A percentile compares a stretch with the other conserved stretches of the same genome.
Conservation (phyloP, 805 yeast species). For the Sugiyamaella boreocaroliniensis region DNA sequence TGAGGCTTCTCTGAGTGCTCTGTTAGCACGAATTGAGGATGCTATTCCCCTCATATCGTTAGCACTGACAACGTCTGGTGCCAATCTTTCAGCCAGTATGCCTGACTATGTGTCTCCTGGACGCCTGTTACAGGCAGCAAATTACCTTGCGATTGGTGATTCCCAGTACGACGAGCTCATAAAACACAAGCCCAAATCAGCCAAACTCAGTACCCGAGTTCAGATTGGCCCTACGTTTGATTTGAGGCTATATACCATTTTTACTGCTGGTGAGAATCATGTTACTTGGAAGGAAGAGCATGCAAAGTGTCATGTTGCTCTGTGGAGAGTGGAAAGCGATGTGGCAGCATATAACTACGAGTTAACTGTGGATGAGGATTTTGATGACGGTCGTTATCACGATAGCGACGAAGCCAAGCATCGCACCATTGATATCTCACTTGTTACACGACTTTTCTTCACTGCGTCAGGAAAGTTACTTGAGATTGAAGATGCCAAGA, state of each 20-base stretch:
- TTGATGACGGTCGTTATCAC: slow-evolving; percentile 68
- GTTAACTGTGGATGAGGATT: slow-evolving; percentile 47
- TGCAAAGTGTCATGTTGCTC: slow-evolving; percentile 46
- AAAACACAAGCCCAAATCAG: background rate
- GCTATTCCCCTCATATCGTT: slow-evolving; percentile 62
- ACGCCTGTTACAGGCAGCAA: slow-evolving; percentile 55
- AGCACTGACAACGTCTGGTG: slow-evolving; percentile 63
- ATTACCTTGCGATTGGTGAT: slow-evolving; percentile 38
- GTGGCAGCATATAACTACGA: slow-evolving; percentile 36
- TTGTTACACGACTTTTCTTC: slow-evolving; percentile 51
- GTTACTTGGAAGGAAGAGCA: slow-evolving; percentile 65
- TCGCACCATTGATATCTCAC: slow-evolving; percentile 33
- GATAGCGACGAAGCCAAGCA: slow-evolving; percentile 46
- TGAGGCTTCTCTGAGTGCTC: slow-evolving; percentile 42
- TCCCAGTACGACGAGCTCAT: slow-evolving; percentile 19
- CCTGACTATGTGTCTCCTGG: slow-evolving; percentile 57
- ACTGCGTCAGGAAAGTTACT: slow-evolving; percentile 63
- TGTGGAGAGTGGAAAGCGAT: slow-evolving; percentile 30
- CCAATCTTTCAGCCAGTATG: slow-evolving; percentile 45
- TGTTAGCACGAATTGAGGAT: slow-evolving; percentile 53
- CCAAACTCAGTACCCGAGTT: slow-evolving; percentile 9
- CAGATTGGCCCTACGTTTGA: slow-evolving; percentile 57
- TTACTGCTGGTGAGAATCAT: slow-evolving; percentile 28
- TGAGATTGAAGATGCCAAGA: slow-evolving; percentile 51
- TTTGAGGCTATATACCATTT: slow-evolving; percentile 53